Evolutionary conservation across 176 grass and related monocot genomes (phyloP).

Genomic region (Avena sativa): DNA sequence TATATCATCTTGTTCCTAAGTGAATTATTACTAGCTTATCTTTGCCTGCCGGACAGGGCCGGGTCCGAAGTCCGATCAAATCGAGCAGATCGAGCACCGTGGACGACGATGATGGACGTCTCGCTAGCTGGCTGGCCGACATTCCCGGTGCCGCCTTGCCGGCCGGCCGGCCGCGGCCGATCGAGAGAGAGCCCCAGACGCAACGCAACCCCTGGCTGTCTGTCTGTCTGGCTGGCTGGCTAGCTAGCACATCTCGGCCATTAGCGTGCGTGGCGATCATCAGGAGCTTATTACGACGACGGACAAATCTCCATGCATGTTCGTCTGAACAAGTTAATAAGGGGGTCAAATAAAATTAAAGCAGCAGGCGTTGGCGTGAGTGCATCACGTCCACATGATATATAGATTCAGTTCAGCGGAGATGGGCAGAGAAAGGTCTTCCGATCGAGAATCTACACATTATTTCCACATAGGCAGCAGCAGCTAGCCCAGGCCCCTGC

Average conservation of each 20-base stretch:
- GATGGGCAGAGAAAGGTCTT: neutral
- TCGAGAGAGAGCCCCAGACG: neutral
- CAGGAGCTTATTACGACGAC: neutral
- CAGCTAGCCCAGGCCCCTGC: too few relatives aligned
- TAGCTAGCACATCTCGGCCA: neutral
- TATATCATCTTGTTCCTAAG: neutral
- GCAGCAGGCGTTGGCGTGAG: too few relatives aligned
- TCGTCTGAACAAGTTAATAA: too few relatives aligned
- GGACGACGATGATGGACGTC: too few relatives aligned
- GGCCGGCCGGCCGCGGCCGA: conserved; percentile 1
- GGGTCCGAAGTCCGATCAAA: neutral
- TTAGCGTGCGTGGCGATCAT: neutral
- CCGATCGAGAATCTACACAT: neutral
- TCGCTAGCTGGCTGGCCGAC: conserved; percentile 12
- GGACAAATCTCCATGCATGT: neutral
- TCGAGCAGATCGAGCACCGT: conserved; percentile 24
- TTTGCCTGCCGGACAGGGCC: neutral
- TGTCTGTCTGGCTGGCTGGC: too few relatives aligned
- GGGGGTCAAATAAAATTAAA: too few relatives aligned
- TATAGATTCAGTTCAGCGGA: neutral
- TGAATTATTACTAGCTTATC: conserved; percentile 14
- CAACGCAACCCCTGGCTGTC: neutral
- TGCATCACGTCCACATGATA: neutral
- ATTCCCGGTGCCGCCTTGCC: conserved; percentile 17
- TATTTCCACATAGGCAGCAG: neutral